Evolutionary conservation across 805 yeast genomes (phyloP).

Genomic region (Kodamaea kaohsiungensis): DNA sequence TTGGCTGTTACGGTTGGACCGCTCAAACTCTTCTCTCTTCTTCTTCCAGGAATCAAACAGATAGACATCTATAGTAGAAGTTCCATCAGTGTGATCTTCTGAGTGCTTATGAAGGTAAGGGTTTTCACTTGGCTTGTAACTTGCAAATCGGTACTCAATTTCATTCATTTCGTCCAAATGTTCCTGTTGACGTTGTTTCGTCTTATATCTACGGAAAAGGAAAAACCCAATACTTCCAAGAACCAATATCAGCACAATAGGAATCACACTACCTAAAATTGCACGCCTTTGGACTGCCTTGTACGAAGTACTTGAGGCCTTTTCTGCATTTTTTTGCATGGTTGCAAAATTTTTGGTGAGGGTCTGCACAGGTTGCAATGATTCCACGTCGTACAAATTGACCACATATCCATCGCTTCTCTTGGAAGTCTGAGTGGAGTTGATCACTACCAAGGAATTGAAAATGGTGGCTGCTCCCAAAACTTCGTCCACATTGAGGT

Average conservation of each 20-base stretch:
- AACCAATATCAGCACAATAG: slow-evolving; percentile 14
- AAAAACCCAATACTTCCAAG: slow-evolving; percentile 20
- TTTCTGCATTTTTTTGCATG: slow-evolving; percentile 3
- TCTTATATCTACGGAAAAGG: slow-evolving; percentile 21
- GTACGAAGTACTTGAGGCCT: background rate
- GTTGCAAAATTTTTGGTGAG: slow-evolving; percentile 23
- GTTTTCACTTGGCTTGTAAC: slow-evolving; percentile 16
- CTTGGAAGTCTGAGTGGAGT: slow-evolving; percentile 19
- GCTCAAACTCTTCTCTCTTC: slow-evolving; percentile 49
- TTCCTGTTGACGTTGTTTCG: slow-evolving; percentile 10
- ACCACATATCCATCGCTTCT: slow-evolving; percentile 28
- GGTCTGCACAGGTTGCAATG: slow-evolving; percentile 32
- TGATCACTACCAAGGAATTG: slow-evolving; percentile 49
- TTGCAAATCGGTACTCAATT: slow-evolving; percentile 33
- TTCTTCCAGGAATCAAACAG: slow-evolving; percentile 56
- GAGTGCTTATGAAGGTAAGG: slow-evolving; percentile 8
- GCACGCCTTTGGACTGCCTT: slow-evolving; percentile 21
- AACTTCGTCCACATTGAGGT: slow-evolving; percentile 22
- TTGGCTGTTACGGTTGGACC: background rate
- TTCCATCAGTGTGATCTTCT: slow-evolving; percentile 24
- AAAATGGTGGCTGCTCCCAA: slow-evolving; percentile 57
- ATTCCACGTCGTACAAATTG: slow-evolving; percentile 42
- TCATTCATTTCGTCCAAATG: slow-evolving; percentile 23
- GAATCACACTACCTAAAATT: slow-evolving; percentile 40
- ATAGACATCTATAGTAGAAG: slow-evolving; percentile 43